phyloP scores from a whole-genome alignment of 345 rosid species.

The Aegle marmelos region DNA sequence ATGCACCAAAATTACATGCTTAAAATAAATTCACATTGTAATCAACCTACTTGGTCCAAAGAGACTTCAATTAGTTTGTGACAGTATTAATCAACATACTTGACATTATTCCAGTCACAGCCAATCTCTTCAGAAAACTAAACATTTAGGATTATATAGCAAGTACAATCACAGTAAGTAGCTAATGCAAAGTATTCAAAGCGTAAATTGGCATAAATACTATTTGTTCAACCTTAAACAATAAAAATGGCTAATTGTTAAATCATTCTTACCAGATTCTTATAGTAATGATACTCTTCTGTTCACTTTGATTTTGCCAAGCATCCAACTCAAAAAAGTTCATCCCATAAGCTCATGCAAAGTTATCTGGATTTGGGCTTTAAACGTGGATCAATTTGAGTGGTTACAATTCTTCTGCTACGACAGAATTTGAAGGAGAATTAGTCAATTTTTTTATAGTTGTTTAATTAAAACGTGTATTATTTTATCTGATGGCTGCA shows the following conservation, averaged over 20 bases:
- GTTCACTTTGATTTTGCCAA: constrained; percentile 95
- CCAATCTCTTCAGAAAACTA: neutral
- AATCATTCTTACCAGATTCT: constrained; percentile 61
- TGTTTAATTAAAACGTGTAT: too few species aligned
- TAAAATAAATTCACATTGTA: constrained; percentile 79
- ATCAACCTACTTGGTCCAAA: constrained; percentile 88
- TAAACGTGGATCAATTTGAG: too few species aligned
- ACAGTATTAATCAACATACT: constrained; percentile 69
- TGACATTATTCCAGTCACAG: neutral
- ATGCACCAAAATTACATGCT: constrained; percentile 88
- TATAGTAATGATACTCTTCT: constrained; percentile 96
- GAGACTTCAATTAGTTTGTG: constrained; percentile 83
- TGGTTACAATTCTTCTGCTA: too few species aligned
- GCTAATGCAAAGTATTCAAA: neutral
- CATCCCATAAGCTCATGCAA: constrained; percentile 98
- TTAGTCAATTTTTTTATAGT: too few species aligned
- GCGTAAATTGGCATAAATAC: neutral
- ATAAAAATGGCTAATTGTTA: neutral
- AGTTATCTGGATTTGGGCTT: too few species aligned
- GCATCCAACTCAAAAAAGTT: constrained; percentile 98
- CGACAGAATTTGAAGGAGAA: too few species aligned
- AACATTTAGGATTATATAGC: neutral
- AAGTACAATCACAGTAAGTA: neutral
- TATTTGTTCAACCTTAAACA: neutral
- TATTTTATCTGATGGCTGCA: too few species aligned